phyloP scores from a whole-genome alignment of 805 yeast species.

The Scheffersomyces stipitis region DNA sequence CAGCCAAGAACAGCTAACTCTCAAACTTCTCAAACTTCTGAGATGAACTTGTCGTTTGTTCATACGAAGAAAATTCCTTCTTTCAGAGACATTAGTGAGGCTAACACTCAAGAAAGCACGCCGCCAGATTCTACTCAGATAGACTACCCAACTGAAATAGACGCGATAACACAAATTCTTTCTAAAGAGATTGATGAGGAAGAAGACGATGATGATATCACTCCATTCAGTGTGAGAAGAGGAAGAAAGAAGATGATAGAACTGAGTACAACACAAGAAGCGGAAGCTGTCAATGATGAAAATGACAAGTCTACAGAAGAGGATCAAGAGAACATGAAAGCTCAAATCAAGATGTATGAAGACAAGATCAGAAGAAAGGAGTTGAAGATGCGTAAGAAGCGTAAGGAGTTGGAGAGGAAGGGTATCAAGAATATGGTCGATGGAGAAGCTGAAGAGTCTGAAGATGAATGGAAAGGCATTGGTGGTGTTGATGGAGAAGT shows the following conservation, averaged over 20 bases:
- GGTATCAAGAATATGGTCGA: constrained; percentile 66
- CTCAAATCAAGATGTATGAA: constrained; percentile 37
- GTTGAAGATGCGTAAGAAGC: constrained; percentile 28
- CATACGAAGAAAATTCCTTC: constrained; percentile 17
- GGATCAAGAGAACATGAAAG: constrained; percentile 22
- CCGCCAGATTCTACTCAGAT: constrained; percentile 15
- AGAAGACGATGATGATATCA: constrained; percentile 26
- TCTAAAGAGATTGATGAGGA: constrained; percentile 6
- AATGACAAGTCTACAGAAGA: constrained; percentile 20
- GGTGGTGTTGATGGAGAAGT: constrained; percentile 71
- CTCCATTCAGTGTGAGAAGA: constrained; percentile 20
- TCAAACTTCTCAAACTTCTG: constrained; percentile 8
- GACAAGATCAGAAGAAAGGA: constrained; percentile 37
- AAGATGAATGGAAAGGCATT: constrained; percentile 82
- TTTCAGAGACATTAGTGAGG: constrained; percentile 17
- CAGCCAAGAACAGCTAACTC: constrained; percentile 19
- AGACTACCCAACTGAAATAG: constrained; percentile 18
- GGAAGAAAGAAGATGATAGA: constrained; percentile 19
- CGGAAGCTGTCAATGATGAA: constrained; percentile 13
- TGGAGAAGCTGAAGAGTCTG: constrained; percentile 85
- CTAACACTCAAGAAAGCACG: constrained; percentile 5
- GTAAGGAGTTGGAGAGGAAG: constrained; percentile 55
- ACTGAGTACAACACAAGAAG: constrained; percentile 11
- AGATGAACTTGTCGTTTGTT: constrained; percentile 5
- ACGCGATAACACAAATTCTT: constrained; percentile 3